phyloP scores from a whole-genome alignment of 192 early-diverging fungal species.

The Rhizoclosmatium globosum region DNA sequence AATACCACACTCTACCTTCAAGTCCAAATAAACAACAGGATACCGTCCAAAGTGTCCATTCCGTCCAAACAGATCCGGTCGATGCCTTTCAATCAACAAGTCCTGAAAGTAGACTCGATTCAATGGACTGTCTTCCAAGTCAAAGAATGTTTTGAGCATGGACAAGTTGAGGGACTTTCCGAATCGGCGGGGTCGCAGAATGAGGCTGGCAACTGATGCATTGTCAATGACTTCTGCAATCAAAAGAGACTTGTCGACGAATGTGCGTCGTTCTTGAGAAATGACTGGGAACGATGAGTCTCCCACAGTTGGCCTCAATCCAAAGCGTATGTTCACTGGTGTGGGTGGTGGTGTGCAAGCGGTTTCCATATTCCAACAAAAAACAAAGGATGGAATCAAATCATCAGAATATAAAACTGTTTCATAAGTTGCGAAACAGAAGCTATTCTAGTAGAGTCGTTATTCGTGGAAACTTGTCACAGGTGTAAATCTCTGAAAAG shows the following conservation, averaged over 20 bases:
- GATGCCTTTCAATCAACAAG: not conserved
- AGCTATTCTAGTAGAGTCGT: no score
- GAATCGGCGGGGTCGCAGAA: not conserved
- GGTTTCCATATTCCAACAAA: not conserved
- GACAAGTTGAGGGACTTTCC: conserved; percentile 6
- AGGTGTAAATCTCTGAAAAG: not conserved
- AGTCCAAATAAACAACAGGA: not conserved
- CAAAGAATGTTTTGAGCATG: not conserved
- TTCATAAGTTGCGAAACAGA: no score
- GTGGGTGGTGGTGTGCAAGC: not conserved
- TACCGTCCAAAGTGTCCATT: not conserved
- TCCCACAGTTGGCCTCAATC: not conserved
- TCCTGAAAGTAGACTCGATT: not conserved
- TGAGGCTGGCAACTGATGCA: not conserved
- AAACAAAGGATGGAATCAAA: not conserved
- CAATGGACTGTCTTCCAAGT: not conserved
- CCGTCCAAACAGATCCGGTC: not conserved
- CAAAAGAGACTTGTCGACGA: conserved; percentile 9
- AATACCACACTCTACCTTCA: not conserved
- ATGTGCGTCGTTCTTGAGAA: not conserved
- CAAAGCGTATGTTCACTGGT: not conserved
- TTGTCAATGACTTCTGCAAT: conserved; percentile 2
- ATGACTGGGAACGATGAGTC: not conserved
- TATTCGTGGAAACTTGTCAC: no score
- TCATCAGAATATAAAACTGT: no score